Evolutionary conservation across 495 filamentous ascomycete genomes (phyloP).

Genomic region (Evansstolkia leycettana): DNA sequence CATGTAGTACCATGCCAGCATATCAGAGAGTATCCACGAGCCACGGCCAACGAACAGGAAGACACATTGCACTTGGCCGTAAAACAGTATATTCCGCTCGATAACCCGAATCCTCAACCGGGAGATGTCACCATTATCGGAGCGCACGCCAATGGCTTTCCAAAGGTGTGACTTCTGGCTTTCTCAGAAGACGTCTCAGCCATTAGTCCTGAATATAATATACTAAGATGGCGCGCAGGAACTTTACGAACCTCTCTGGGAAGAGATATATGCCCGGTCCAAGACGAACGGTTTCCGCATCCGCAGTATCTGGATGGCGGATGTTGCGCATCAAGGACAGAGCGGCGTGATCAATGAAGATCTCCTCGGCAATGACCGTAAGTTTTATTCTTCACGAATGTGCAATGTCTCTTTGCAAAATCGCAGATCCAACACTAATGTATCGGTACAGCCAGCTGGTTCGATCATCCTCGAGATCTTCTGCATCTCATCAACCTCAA

Average conservation of each 20-base stretch:
- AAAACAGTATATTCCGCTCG: slow-evolving; percentile 72
- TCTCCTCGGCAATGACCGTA: slow-evolving; percentile 68
- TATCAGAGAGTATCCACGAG: slow-evolving; percentile 58
- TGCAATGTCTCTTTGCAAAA: not conserved
- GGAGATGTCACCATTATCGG: slow-evolving; percentile 78
- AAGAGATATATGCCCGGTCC: slow-evolving; percentile 49
- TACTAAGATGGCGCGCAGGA: slow-evolving; percentile 35
- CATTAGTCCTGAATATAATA: not conserved
- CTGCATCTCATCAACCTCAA: slow-evolving; percentile 80
- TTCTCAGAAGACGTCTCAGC: no score
- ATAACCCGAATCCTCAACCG: slow-evolving; percentile 47
- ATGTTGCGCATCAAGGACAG: slow-evolving; percentile 65
- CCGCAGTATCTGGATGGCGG: slow-evolving; percentile 75
- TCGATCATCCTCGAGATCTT: slow-evolving; percentile 77
- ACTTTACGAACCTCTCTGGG: slow-evolving; percentile 82
- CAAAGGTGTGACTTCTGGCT: slow-evolving; percentile 49
- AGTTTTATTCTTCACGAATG: slow-evolving; percentile 5
- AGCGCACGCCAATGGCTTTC: slow-evolving; percentile 79
- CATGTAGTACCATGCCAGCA: slow-evolving; percentile 56
- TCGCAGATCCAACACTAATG: not conserved
- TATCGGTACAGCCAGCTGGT: slow-evolving; percentile 54
- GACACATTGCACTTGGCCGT: slow-evolving; percentile 52
- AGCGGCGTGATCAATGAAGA: slow-evolving; percentile 65
- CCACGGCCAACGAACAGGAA: slow-evolving; percentile 50
- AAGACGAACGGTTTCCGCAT: slow-evolving; percentile 51